These are phyloP conservation scores for Trichophyton verrucosum DNA, from an alignment of 2,329 filamentous ascomycete species.

Conservation along the genomic window DNA sequence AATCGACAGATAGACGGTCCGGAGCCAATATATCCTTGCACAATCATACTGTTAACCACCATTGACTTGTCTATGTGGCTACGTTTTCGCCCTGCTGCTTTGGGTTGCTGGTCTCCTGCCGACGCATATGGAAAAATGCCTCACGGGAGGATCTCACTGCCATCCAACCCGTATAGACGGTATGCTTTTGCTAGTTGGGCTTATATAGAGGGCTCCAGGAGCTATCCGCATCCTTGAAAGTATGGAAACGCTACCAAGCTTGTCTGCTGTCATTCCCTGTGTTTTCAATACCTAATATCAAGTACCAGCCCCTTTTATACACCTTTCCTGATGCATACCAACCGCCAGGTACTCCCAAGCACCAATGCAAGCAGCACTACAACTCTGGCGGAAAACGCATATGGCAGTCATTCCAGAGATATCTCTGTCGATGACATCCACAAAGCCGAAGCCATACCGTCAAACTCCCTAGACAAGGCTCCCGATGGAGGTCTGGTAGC, in stretches of 20 bases:
- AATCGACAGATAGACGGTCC: neutral
- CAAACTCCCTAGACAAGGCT: slow-evolving; percentile 12
- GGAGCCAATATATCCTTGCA: too few species aligned
- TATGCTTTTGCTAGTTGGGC: neutral
- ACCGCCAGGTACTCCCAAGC: neutral
- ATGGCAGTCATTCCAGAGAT: neutral
- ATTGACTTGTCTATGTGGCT: too few species aligned
- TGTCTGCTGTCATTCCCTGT: neutral
- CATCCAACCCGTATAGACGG: neutral
- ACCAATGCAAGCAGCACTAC: neutral
- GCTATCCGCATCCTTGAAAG: neutral
- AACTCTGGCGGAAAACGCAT: neutral
- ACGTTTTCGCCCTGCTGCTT: too few species aligned
- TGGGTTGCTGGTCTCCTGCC: neutral
- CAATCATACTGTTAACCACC: too few species aligned
- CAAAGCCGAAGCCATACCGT: neutral
- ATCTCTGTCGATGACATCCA: neutral
- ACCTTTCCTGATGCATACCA: neutral
- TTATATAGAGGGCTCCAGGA: neutral
- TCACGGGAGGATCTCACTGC: neutral
- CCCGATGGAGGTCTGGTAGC: slow-evolving; percentile 42
- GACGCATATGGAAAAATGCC: neutral
- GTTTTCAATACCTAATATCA: neutral
- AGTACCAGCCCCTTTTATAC: neutral
- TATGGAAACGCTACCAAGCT: neutral